A percentile compares a stretch with the other conserved stretches of the same genome.
Conservation (phyloP, 306 rosid genomes). For the Citrullus mucosospermus region DNA sequence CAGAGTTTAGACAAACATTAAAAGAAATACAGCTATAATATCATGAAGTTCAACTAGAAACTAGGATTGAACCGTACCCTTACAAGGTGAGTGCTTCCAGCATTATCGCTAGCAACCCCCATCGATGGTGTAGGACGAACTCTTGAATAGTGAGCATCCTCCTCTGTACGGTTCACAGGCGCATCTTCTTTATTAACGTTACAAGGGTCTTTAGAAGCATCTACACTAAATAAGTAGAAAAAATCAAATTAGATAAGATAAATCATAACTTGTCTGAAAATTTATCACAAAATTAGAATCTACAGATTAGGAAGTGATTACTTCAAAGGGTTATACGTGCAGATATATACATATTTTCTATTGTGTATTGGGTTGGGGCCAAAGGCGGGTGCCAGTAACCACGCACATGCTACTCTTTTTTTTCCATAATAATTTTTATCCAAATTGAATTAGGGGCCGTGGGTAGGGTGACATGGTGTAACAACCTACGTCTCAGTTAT, state of each 20-base stretch:
- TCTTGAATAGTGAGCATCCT: constrained; percentile 25
- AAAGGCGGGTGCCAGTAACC: not conserved
- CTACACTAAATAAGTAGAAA: constrained; percentile 32
- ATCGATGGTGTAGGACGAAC: constrained; percentile 40
- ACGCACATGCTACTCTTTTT: not conserved
- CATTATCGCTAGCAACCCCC: constrained; percentile 55
- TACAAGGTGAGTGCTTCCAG: constrained; percentile 41
- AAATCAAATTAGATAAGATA: not conserved
- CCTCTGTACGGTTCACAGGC: constrained; percentile 23
- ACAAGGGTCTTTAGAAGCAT: constrained; percentile 31
- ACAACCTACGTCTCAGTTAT: not conserved
- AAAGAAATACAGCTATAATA: not conserved
- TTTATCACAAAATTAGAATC: not conserved
- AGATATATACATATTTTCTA: not conserved
- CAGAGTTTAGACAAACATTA: not conserved
- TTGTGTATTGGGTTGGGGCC: not conserved
- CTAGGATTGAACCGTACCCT: constrained; percentile 31
- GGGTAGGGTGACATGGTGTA: not conserved
- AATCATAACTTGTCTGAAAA: not conserved
- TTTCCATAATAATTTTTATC: not conserved
- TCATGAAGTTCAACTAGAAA: not conserved
- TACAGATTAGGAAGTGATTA: not conserved
- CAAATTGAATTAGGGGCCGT: not conserved
- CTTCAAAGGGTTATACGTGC: not conserved
- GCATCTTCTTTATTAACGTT: constrained; percentile 36